Percentiles rank a stretch among this genome's conserved stretches.
phyloP scores from a whole-genome alignment of 2,329 filamentous ascomycete genomes.

The Furcasterigmium furcatum region DNA sequence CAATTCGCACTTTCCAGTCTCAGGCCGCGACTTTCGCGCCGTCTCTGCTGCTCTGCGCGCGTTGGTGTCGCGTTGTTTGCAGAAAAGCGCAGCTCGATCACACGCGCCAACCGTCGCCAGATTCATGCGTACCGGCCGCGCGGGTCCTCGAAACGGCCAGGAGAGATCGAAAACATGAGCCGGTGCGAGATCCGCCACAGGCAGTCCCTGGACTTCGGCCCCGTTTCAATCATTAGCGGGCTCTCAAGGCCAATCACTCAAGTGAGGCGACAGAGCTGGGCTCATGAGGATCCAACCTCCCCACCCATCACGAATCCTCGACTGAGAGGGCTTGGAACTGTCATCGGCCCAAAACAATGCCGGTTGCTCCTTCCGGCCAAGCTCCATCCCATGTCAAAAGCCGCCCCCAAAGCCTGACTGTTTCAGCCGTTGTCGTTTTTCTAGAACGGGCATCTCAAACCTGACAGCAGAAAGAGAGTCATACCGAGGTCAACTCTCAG shows the following conservation, averaged over 20 bases:
- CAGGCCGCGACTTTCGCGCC: not conserved
- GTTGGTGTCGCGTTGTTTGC: not conserved
- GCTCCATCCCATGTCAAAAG: too few relatives aligned
- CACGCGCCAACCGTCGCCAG: not conserved
- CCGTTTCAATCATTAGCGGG: constrained; percentile 7
- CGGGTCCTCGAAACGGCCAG: not conserved
- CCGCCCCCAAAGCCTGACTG: too few relatives aligned
- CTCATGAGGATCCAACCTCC: not conserved
- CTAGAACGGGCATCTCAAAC: too few relatives aligned
- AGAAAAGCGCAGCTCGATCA: not conserved
- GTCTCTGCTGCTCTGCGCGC: not conserved
- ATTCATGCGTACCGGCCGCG: not conserved
- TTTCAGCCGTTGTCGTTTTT: too few relatives aligned
- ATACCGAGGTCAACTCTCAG: too few relatives aligned
- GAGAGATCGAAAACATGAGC: not conserved
- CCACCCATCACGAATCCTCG: too few relatives aligned
- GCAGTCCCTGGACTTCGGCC: not conserved
- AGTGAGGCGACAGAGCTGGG: constrained; percentile 10
- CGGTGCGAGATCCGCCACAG: not conserved
- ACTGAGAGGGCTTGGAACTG: too few relatives aligned
- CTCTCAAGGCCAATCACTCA: constrained; percentile 9
- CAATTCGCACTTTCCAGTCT: not conserved
- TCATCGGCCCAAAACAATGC: too few relatives aligned
- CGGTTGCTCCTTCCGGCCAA: too few relatives aligned
- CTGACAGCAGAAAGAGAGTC: too few relatives aligned